Conservation (phyloP, 306 rosid species). For the Cicer judaicum region DNA sequence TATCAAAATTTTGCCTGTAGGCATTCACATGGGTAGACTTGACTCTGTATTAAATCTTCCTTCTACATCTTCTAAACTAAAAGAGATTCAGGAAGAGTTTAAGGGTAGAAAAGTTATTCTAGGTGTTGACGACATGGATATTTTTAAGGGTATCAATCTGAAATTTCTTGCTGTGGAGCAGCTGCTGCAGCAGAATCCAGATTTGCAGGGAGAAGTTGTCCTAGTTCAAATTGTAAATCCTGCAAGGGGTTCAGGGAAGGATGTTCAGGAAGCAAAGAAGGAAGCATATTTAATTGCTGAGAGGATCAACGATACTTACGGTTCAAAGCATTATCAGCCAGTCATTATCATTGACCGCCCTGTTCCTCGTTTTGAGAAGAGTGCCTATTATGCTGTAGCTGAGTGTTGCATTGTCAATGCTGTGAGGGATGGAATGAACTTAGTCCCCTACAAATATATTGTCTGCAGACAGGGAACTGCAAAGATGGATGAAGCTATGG, state of each 20-base stretch:
- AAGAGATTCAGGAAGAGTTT: conserved; percentile 71
- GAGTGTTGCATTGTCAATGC: conserved; percentile 92
- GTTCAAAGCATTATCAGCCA: conserved; percentile 65
- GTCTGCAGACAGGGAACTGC: conserved; percentile 80
- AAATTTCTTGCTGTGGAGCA: conserved; percentile 82
- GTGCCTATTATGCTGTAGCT: conserved; percentile 80
- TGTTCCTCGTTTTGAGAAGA: conserved; percentile 79
- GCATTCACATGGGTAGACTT: conserved; percentile 86
- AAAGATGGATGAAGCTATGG: conserved; percentile 58
- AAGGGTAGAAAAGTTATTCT: conserved; percentile 64
- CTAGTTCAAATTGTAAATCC: conserved; percentile 88
- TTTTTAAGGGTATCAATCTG: conserved; percentile 83
- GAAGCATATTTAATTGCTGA: conserved; percentile 64
- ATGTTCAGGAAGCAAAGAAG: conserved; percentile 75
- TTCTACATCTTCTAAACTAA: conserved; percentile 64
- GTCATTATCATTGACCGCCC: conserved; percentile 74
- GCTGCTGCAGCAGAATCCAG: conserved; percentile 69
- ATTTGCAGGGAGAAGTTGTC: conserved; percentile 63
- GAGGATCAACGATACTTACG: conserved; percentile 68
- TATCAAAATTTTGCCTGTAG: conserved; percentile 86
- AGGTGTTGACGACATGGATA: conserved; percentile 89
- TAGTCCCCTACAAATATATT: conserved; percentile 83
- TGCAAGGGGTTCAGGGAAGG: conserved; percentile 85
- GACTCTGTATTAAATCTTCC: conserved; percentile 72
- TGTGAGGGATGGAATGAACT: conserved; percentile 87